Conservation (phyloP, 2,329 filamentous ascomycete genomes). For the Cytospora piceae region DNA sequence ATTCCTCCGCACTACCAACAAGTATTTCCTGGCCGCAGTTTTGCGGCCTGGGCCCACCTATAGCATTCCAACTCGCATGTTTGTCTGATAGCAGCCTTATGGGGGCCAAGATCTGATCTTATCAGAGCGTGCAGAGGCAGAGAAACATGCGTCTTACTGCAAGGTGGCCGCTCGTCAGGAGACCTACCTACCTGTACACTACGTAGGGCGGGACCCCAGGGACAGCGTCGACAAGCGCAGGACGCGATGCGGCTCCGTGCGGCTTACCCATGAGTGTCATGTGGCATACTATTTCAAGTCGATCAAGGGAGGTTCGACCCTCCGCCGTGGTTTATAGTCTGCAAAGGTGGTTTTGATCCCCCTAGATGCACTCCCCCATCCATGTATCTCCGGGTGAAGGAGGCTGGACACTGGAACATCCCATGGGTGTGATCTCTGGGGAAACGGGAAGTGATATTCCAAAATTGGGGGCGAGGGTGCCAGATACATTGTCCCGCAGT, state of each 20-base stretch:
- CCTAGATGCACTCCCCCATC: conserved; percentile 13
- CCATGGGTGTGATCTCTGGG: background rate
- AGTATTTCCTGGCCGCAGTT: background rate
- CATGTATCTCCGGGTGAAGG: background rate
- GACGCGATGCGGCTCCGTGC: conserved; percentile 9
- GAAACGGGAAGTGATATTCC: background rate
- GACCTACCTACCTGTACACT: background rate
- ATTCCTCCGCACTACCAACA: background rate
- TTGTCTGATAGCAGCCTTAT: conserved; percentile 9
- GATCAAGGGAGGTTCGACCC: conserved; percentile 12
- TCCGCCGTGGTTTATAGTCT: background rate
- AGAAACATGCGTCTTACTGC: conserved; percentile 20
- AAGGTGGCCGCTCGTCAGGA: conserved; percentile 15
- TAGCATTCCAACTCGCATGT: background rate
- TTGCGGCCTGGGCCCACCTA: background rate
- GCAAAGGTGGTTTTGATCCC: background rate
- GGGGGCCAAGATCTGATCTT: conserved; percentile 16
- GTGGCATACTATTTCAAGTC: conserved; percentile 11
- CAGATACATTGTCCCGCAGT: background rate
- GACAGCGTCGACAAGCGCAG: conserved; percentile 1
- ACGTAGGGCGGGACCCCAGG: conserved; percentile 1
- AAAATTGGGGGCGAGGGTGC: background rate
- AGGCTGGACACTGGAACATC: conserved; percentile 11
- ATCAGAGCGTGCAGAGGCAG: background rate
- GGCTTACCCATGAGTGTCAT: conserved; percentile 18